Conservation (phyloP, 2,329 filamentous ascomycete species). For the Fusarium verrucosum region DNA sequence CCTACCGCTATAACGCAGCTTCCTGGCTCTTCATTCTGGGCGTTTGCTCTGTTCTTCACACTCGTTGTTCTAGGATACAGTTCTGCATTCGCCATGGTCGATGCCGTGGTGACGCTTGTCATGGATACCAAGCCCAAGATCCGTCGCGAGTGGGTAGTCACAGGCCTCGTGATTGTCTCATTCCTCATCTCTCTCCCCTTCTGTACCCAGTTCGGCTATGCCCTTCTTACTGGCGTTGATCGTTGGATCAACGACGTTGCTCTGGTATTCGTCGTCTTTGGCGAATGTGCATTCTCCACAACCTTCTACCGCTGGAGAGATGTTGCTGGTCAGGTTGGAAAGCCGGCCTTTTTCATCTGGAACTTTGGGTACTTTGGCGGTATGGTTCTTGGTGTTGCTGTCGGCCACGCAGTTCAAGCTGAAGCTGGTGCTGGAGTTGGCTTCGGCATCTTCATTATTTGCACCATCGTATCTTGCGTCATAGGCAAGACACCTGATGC, state of each 20-base stretch:
- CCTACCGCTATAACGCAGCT: constrained; percentile 65
- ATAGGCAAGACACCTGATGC: constrained; percentile 56
- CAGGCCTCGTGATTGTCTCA: constrained; percentile 57
- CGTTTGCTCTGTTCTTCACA: constrained; percentile 66
- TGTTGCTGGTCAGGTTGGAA: constrained; percentile 56
- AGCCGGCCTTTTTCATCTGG: constrained; percentile 55
- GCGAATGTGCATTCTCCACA: constrained; percentile 62
- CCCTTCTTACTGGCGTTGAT: constrained; percentile 64
- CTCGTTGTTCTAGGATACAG: constrained; percentile 66
- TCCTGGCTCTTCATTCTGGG: constrained; percentile 67
- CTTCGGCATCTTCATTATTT: constrained; percentile 60
- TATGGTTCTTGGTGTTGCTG: constrained; percentile 60
- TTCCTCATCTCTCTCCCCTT: constrained; percentile 65
- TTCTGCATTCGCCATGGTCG: constrained; percentile 68
- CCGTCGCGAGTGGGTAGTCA: constrained; percentile 58
- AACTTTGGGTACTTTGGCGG: constrained; percentile 63
- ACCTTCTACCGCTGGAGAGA: constrained; percentile 63
- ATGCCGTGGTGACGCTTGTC: constrained; percentile 63
- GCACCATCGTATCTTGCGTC: constrained; percentile 51
- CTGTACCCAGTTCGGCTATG: constrained; percentile 66
- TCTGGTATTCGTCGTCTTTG: constrained; percentile 64
- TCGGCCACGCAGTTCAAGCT: constrained; percentile 58
- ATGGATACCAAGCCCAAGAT: constrained; percentile 58
- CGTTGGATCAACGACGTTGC: constrained; percentile 65
- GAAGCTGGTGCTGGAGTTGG: constrained; percentile 61